These are phyloP conservation scores for Penicillium sp. DNA, from an alignment of 2,329 filamentous ascomycete genomes.

Conservation along the genomic window DNA sequence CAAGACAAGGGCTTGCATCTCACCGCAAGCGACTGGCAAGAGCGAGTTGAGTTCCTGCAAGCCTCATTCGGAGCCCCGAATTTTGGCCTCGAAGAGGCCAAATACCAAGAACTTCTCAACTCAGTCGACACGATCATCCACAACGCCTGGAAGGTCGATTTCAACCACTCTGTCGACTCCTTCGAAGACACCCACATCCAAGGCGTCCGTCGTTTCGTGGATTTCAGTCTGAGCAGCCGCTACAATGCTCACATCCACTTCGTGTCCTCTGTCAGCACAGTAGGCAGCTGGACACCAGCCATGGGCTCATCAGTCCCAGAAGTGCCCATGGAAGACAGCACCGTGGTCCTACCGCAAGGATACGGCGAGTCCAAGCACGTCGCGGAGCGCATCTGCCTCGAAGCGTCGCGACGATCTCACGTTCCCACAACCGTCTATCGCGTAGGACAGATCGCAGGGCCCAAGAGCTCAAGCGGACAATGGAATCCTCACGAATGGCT, in stretches of 20 bases:
- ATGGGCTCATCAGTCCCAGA: conserved; percentile 32
- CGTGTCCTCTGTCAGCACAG: conserved; percentile 32
- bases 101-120: conserved; percentile 27
- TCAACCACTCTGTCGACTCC: conserved; percentile 36
- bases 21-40: conserved; percentile 20
- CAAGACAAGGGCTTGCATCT: conserved; percentile 40
- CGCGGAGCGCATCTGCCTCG: conserved; percentile 49
- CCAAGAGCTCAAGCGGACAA: conserved; percentile 38
- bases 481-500: conserved; percentile 64
- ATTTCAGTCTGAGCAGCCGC: conserved; percentile 25
- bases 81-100: conserved; percentile 28
- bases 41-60: conserved; percentile 41
- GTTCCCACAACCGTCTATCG: conserved; percentile 30
- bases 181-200: conserved; percentile 37
- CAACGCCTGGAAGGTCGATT: conserved; percentile 43
- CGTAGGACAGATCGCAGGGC: conserved; percentile 40
- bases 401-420: conserved; percentile 24
- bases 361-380: conserved; percentile 42
- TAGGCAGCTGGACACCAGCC: conserved; percentile 23
- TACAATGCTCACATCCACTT: conserved; percentile 31
- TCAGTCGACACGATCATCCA: conserved; percentile 35
- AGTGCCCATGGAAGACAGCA: conserved; percentile 21
- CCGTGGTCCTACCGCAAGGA: conserved; percentile 36
- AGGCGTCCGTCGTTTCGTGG: conserved; percentile 32
- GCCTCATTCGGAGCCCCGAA: conserved; percentile 26